phyloP scores from a whole-genome alignment of 1,284 basidiomycete species.

The Cutaneotrichosporon dermatis region DNA sequence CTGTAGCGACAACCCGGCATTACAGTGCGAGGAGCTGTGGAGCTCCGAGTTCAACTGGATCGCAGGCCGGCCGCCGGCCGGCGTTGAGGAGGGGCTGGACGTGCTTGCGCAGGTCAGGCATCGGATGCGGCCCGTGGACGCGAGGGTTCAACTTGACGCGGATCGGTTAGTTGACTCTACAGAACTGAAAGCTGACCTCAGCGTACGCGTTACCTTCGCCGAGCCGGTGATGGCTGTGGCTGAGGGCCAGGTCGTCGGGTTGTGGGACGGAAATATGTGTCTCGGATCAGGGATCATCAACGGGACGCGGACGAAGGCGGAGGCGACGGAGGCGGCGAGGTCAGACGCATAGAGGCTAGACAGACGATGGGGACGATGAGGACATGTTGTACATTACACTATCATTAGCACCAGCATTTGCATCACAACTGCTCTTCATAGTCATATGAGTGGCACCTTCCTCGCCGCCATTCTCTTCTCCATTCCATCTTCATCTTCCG shows the following conservation, averaged over 20 bases:
- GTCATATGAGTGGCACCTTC: too few species aligned
- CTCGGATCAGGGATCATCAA: constrained; percentile 73
- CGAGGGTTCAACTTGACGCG: constrained; percentile 27
- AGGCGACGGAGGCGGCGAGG: neutral
- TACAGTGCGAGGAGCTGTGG: constrained; percentile 56
- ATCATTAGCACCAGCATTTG: neutral
- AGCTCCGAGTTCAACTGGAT: constrained; percentile 68
- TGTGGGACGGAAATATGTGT: constrained; percentile 74
- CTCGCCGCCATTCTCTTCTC: too few species aligned
- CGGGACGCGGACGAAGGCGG: constrained; percentile 19
- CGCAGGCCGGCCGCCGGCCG: constrained; percentile 55
- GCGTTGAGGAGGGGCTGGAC: constrained; percentile 50
- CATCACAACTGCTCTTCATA: too few species aligned
- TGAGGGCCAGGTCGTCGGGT: constrained; percentile 69
- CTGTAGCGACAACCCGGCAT: constrained; percentile 58
- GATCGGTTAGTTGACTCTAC: neutral
- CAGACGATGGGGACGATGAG: too few species aligned
- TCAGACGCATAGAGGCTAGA: neutral
- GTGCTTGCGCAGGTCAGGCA: constrained; percentile 67
- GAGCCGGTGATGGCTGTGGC: constrained; percentile 66
- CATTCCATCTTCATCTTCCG: too few species aligned
- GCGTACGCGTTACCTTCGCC: constrained; percentile 51
- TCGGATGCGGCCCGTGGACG: constrained; percentile 56
- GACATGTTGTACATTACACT: too few species aligned
- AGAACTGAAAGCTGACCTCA: neutral